These are phyloP conservation scores for Pichia sp. DNA, from an alignment of 1,139 yeast species.

Conservation along the genomic window DNA sequence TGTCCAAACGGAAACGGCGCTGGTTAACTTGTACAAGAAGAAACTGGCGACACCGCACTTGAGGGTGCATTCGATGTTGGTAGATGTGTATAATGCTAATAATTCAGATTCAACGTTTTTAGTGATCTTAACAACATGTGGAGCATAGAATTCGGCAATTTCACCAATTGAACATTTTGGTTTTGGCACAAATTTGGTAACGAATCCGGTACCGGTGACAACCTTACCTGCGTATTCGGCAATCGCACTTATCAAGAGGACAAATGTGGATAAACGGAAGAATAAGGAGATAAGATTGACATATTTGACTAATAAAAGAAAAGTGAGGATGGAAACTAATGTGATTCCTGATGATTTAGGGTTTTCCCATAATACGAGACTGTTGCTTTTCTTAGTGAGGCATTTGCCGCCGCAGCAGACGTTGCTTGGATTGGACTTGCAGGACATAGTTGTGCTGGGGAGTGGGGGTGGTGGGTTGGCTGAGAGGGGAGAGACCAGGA, in stretches of 20 bases:
- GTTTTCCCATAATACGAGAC: slow-evolving; percentile 76
- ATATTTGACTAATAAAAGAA: slow-evolving; percentile 62
- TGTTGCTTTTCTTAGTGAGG: slow-evolving; percentile 22
- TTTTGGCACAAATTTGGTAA: slow-evolving; percentile 60
- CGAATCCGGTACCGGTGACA: slow-evolving; percentile 68
- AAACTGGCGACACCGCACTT: slow-evolving; percentile 69
- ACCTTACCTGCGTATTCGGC: slow-evolving; percentile 69
- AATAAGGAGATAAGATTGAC: slow-evolving; percentile 69
- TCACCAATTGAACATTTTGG: slow-evolving; percentile 36
- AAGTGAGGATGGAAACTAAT: slow-evolving; percentile 61
- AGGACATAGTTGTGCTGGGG: slow-evolving; percentile 13
- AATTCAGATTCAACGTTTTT: slow-evolving; percentile 45
- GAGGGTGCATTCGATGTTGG: slow-evolving; percentile 65
- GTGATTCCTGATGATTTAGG: slow-evolving; percentile 78
- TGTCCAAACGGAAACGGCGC: slow-evolving; percentile 73
- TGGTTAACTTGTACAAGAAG: slow-evolving; percentile 69
- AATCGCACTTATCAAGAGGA: slow-evolving; percentile 55
- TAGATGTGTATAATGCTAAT: slow-evolving; percentile 64
- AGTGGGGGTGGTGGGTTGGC: background rate
- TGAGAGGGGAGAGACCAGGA: no score
- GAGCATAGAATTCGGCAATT: slow-evolving; percentile 41
- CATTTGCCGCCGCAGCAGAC: slow-evolving; percentile 31
- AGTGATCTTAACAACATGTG: slow-evolving; percentile 44
- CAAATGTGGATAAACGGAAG: slow-evolving; percentile 48
- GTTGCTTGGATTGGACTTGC: slow-evolving; percentile 14